These are phyloP conservation scores for Zychaea mexicana DNA, from an alignment of 371 early-diverging fungal species.

Conservation along the genomic window DNA sequence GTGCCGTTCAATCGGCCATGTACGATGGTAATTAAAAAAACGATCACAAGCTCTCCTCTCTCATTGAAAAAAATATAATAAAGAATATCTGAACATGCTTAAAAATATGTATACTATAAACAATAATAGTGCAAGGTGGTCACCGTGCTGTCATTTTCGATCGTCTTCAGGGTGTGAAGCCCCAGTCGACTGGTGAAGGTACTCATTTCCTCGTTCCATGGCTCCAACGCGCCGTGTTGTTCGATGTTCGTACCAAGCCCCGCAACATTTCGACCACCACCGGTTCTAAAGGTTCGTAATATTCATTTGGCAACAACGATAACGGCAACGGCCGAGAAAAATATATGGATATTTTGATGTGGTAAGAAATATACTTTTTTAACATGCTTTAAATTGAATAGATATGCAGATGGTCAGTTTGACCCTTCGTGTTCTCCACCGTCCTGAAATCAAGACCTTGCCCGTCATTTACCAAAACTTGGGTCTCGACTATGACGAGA, in stretches of 20 bases:
- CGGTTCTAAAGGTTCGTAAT: conserved; percentile 57
- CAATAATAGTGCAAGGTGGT: conserved; percentile 88
- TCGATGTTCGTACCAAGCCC: conserved; percentile 92
- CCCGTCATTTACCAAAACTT: conserved; percentile 88
- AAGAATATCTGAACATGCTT: not conserved
- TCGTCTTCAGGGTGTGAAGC: conserved; percentile 90
- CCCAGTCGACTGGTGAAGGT: conserved; percentile 83
- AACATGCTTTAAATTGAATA: not conserved
- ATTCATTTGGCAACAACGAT: too few species aligned
- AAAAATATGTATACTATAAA: not conserved
- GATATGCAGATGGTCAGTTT: conserved; percentile 94
- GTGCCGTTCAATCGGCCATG: conserved; percentile 81
- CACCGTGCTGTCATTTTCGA: conserved; percentile 97
- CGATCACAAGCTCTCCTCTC: not conserved
- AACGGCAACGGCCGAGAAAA: too few species aligned
- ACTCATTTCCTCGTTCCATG: conserved; percentile 98
- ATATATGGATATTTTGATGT: too few species aligned
- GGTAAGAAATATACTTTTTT: not conserved
- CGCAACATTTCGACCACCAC: conserved; percentile 97
- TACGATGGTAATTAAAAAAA: conserved; percentile 81
- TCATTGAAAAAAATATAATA: not conserved
- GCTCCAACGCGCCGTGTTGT: conserved; percentile 78
- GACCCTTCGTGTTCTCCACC: conserved; percentile 93
- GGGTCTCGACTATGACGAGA: conserved; percentile 96
- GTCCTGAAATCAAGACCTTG: conserved; percentile 81